Percentiles rank a stretch among this genome's conserved stretches.
Evolutionary conservation across 1,284 basidiomycete species (phyloP).

Genomic region (Microbotryomycetes sp.): DNA sequence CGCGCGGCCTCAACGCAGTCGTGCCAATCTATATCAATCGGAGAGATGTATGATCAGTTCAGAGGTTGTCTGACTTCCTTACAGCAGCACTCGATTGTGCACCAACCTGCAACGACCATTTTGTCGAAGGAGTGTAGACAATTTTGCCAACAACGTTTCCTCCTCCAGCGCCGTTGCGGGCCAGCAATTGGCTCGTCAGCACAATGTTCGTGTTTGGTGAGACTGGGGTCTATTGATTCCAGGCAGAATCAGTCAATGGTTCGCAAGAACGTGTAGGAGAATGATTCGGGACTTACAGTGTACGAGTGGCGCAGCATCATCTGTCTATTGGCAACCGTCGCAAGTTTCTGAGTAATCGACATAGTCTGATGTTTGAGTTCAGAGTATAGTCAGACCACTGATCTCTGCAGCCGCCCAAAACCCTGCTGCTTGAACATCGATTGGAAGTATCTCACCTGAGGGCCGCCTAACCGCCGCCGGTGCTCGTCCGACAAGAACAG

Average conservation of each 20-base stretch:
- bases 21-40: slow-evolving; percentile 33
- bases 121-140: slow-evolving; percentile 58
- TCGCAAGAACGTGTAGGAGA: background rate
- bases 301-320: slow-evolving; percentile 31
- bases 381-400: too few species aligned
- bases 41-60: too few species aligned
- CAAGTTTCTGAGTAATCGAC: slow-evolving; percentile 9
- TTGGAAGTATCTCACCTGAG: slow-evolving; percentile 4
- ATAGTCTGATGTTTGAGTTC: too few species aligned
- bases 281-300: slow-evolving; percentile 6
- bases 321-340: slow-evolving; percentile 17
- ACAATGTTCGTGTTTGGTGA: slow-evolving; percentile 22
- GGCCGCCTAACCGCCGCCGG: slow-evolving; percentile 10
- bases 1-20: slow-evolving; percentile 46
- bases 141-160: slow-evolving; percentile 55
- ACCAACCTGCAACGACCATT: slow-evolving; percentile 51
- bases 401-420: too few species aligned
- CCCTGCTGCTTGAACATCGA: too few species aligned
- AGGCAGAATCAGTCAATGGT: background rate
- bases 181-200: slow-evolving; percentile 40
- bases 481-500: slow-evolving; percentile 23
- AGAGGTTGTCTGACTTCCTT: too few species aligned
- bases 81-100: too few species aligned
- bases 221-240: slow-evolving; percentile 17
- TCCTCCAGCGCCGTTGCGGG: slow-evolving; percentile 40